Evolutionary conservation across 768 basidiomycete species (phyloP), one percentile per base, ranked within the genome.

Genomic region (Pleurotus tuber-regium): DNA sequence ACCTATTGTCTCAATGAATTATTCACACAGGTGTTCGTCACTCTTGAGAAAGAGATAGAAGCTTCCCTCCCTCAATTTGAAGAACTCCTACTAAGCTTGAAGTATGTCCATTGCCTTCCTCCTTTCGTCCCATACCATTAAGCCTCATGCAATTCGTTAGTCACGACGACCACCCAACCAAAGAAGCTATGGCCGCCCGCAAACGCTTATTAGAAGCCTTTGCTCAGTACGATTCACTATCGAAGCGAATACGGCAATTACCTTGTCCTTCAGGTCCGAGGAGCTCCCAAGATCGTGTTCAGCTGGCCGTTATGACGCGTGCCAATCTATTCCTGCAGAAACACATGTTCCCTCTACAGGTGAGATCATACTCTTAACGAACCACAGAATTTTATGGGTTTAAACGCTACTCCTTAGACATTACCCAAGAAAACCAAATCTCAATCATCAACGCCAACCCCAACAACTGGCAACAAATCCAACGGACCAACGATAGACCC

Each of bases 301-400:
- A 97, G 66, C 71, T 77, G 16, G 92, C 94, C 0, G 84, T 99
- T 16, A 74, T 83, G 52, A 80, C 80, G 2, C 77, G 89, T 2
- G 89, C 92, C 0, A 89, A 80, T 54, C 38, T 84, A 23, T 98
- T 96, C 64, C 69, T 99, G 56, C 87, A 91, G 63, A 91, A 87
- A 61, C 84, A 97, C 58, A 93, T 98, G 89, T 85, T 90, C 53
- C 86, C 89, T 14, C 70, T 96, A 6, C 86, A 92, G 75, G 88
- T 84, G 51, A 33, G 25, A 28, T 46, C 54, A 16, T 46, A 14
- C 31, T 48, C 31, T 31, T 10, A 6, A 18, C 8, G 7, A 7
- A 7, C 23, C 43, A 2, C 48, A 35, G n/a, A 30, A 10, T 24
- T 5, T 11, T 47, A 18, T 23, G 41, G 1, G 47, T 26, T 23